Evolutionary conservation across 257 asterid genomes (phyloP).

Genomic region (Linaria vulgaris): DNA sequence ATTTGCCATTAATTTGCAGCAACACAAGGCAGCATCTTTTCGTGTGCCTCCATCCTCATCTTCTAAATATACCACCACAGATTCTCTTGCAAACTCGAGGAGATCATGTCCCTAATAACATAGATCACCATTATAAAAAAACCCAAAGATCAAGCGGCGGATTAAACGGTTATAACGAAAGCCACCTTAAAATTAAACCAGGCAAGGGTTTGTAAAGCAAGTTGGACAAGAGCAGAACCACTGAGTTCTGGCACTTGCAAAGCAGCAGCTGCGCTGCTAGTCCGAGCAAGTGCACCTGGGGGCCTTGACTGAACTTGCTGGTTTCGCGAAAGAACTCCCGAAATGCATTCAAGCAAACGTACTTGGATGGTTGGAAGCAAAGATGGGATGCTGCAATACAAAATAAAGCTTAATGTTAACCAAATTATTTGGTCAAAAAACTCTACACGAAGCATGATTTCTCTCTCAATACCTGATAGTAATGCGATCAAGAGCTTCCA

Average conservation of each 20-base stretch:
- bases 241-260: constrained; percentile 75
- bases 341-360: constrained; percentile 88
- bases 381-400: constrained; percentile 75
- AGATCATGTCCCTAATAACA: constrained; percentile 87
- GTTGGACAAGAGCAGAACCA: constrained; percentile 90
- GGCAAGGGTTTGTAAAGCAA: constrained; percentile 91
- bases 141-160: constrained; percentile 10
- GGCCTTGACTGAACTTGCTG: constrained; percentile 72
- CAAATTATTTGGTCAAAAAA: constrained; percentile 20
- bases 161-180: constrained; percentile 16
- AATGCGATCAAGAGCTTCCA: constrained; percentile 86
- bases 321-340: constrained; percentile 75
- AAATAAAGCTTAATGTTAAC: constrained; percentile 29
- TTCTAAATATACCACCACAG: constrained; percentile 84
- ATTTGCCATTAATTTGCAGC: constrained; percentile 89
- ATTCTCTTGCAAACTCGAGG: constrained; percentile 90
- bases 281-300: constrained; percentile 49
- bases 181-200: constrained; percentile 82
- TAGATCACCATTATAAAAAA: constrained; percentile 19
- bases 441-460: constrained; percentile 19
- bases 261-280: constrained; percentile 55
- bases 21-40: constrained; percentile 97
- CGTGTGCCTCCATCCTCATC: constrained; percentile 96
- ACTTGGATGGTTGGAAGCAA: constrained; percentile 86
- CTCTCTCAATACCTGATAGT: constrained; percentile 58